These are phyloP conservation scores for Penicillium verrucosum DNA, from an alignment of 2,329 filamentous ascomycete species.

Conservation along the genomic window DNA sequence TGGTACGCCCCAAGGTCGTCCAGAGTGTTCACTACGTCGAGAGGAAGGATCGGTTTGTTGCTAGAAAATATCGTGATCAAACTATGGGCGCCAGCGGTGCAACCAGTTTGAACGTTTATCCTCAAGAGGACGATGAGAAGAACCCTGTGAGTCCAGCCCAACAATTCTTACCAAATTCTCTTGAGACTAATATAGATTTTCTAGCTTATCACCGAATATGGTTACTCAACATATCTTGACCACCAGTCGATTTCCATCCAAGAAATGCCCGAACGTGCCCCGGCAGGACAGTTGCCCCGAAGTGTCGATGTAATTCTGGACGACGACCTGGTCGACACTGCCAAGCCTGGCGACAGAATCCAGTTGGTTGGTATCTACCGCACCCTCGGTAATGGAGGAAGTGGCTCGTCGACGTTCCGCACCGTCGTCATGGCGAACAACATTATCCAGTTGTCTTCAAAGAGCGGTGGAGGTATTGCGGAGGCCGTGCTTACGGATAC, in stretches of 20 bases:
- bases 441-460: constrained; percentile 88
- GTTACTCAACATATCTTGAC: constrained; percentile 90
- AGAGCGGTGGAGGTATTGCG: constrained; percentile 90
- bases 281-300: constrained; percentile 88
- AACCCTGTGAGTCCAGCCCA: constrained; percentile 59
- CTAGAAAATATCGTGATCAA: constrained; percentile 89
- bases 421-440: constrained; percentile 94
- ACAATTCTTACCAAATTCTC: not conserved
- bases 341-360: constrained; percentile 93
- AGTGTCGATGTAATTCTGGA: constrained; percentile 96
- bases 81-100: constrained; percentile 89
- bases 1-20: constrained; percentile 95
- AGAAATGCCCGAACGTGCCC: constrained; percentile 97
- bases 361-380: constrained; percentile 96
- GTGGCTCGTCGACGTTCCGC: constrained; percentile 90
- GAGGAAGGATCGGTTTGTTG: constrained; percentile 78
- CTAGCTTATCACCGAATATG: constrained; percentile 84
- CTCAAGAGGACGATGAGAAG: constrained; percentile 86
- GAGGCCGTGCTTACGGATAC: constrained; percentile 91
- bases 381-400: constrained; percentile 85
- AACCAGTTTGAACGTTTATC: constrained; percentile 87
- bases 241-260: constrained; percentile 98
- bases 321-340: constrained; percentile 89
- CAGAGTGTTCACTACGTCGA: constrained; percentile 98
- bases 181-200: not conserved